A percentile compares a stretch with the other conserved stretches of the same genome.
Evolutionary conservation across 345 rosid species (phyloP).

Genomic region (Arabidopsis arenosa): DNA sequence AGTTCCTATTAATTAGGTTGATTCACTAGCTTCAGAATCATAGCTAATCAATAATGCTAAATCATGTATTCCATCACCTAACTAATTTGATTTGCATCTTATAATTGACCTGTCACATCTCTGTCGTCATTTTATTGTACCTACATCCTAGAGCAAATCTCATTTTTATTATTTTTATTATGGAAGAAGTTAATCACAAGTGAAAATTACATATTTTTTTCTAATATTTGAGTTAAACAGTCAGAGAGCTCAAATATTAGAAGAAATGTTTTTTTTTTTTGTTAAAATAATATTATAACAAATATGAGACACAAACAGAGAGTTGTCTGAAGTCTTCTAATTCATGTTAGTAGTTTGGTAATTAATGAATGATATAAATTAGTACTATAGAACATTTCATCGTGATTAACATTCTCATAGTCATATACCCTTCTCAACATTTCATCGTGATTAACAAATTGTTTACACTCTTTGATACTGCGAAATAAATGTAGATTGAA

Average conservation of each 20-base stretch:
- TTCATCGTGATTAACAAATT: too few relatives aligned
- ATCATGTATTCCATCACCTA: neutral
- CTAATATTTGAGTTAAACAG: too few relatives aligned
- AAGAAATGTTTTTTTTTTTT: too few relatives aligned
- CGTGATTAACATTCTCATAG: neutral
- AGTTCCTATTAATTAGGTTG: neutral
- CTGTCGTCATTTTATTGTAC: neutral
- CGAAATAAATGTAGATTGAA: too few relatives aligned
- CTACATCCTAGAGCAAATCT: neutral
- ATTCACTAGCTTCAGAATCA: constrained; percentile 8
- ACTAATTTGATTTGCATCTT: neutral
- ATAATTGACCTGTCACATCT: constrained; percentile 12
- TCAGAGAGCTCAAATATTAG: too few relatives aligned
- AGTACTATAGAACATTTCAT: neutral
- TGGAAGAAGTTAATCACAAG: too few relatives aligned
- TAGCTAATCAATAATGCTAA: constrained; percentile 8
- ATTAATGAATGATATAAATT: neutral
- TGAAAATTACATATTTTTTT: too few relatives aligned
- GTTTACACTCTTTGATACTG: too few relatives aligned
- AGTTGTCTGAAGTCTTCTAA: neutral
- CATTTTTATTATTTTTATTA: too few relatives aligned
- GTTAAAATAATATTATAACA: too few relatives aligned
- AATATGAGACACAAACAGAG: neutral
- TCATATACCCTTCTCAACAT: neutral
- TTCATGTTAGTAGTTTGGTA: neutral